Percentiles rank a stretch among this genome's conserved stretches.
phyloP scores from a whole-genome alignment of 2,329 filamentous ascomycete genomes.

The Penicillium sumatraense region DNA sequence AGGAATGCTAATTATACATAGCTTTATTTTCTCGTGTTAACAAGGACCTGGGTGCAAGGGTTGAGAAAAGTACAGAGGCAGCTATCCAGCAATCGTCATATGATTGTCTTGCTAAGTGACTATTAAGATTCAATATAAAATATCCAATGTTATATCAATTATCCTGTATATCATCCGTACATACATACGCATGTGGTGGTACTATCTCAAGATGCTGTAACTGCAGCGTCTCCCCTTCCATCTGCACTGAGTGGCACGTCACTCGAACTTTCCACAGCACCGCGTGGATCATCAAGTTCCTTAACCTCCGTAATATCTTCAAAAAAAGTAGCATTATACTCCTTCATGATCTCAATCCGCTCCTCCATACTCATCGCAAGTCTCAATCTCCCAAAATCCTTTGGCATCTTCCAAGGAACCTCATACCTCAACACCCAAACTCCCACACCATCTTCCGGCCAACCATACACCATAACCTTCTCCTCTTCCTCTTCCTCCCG shows the following conservation, averaged over 20 bases:
- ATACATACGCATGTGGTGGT: too few species aligned
- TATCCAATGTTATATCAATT: too few species aligned
- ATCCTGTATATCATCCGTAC: too few species aligned
- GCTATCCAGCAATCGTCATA: neutral
- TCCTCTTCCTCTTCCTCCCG: conserved; percentile 16
- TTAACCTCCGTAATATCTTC: conserved; percentile 21
- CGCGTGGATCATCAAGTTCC: conserved; percentile 16
- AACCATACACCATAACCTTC: conserved; percentile 17
- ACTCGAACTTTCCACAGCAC: too few species aligned
- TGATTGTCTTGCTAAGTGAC: too few species aligned
- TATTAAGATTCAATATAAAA: too few species aligned
- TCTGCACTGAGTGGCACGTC: too few species aligned
- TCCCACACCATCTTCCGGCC: conserved; percentile 20
- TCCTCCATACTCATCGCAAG: conserved; percentile 22
- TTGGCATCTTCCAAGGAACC: neutral
- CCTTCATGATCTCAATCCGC: conserved; percentile 21
- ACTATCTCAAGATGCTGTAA: too few species aligned
- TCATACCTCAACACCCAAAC: conserved; percentile 22
- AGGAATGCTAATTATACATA: neutral
- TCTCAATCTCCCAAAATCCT: conserved; percentile 20
- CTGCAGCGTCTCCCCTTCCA: too few species aligned
- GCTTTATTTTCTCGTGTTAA: neutral
- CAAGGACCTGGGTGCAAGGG: neutral
- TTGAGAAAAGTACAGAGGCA: neutral
- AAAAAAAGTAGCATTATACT: conserved; percentile 22